Evolutionary conservation across 306 rosid species (phyloP).

Genomic region (Morella rubra): DNA sequence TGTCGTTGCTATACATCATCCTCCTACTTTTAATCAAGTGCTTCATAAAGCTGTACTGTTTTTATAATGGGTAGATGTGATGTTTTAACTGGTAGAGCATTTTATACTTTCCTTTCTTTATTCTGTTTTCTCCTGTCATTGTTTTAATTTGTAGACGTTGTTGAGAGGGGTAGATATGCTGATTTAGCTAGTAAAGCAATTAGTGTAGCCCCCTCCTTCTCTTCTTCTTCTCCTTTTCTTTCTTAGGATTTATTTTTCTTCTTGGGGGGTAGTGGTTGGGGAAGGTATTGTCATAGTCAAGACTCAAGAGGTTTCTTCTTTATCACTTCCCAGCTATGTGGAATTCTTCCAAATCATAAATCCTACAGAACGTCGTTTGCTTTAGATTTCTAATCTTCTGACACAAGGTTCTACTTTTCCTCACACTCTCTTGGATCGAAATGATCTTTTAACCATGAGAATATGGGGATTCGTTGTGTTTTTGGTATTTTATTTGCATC

Average conservation of each 20-base stretch:
- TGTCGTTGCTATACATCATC: background rate
- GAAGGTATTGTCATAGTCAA: too few species aligned
- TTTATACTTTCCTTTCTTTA: background rate
- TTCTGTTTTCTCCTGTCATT: background rate
- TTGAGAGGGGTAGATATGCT: background rate
- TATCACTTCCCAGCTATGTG: background rate
- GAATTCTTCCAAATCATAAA: background rate
- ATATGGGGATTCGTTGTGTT: background rate
- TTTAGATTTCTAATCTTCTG: background rate
- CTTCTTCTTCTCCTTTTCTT: too few species aligned
- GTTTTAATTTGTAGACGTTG: too few species aligned
- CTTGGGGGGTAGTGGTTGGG: too few species aligned
- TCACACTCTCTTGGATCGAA: background rate
- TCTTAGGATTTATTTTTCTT: too few species aligned
- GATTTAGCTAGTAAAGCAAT: background rate
- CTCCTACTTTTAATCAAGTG: background rate
- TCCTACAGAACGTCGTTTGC: background rate
- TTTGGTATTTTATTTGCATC: background rate
- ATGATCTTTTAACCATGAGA: background rate
- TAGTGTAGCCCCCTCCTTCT: too few species aligned
- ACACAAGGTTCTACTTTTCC: background rate
- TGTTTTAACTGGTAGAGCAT: background rate
- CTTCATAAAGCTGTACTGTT: background rate
- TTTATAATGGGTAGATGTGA: background rate
- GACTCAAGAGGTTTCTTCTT: background rate